These are phyloP conservation scores for Spinacia oleracea DNA, from an alignment of 179 eudicot genomes.

Conservation along the genomic window DNA sequence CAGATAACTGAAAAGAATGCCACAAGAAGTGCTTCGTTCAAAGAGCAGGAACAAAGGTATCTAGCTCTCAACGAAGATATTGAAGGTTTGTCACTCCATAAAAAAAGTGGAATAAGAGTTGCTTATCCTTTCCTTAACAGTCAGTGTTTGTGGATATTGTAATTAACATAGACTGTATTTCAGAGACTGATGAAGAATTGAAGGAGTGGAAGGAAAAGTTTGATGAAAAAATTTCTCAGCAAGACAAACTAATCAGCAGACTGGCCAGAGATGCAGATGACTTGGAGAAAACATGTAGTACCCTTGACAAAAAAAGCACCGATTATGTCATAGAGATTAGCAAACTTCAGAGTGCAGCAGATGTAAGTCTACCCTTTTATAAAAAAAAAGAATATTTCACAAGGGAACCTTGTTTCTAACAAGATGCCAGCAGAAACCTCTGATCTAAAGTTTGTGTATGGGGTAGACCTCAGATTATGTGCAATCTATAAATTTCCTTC, in stretches of 20 bases:
- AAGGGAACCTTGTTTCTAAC: background rate
- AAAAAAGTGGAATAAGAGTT: no score
- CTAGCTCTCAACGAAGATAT: slow-evolving; percentile 63
- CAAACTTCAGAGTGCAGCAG: slow-evolving; percentile 78
- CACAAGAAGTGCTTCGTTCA: slow-evolving; percentile 56
- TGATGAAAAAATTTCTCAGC: slow-evolving; percentile 51
- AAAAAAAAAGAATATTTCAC: background rate
- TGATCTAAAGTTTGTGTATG: background rate
- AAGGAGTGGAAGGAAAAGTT: slow-evolving; percentile 72
- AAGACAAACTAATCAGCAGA: slow-evolving; percentile 54
- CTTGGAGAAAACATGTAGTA: slow-evolving; percentile 37
- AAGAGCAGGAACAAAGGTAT: slow-evolving; percentile 56
- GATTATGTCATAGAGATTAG: slow-evolving; percentile 49
- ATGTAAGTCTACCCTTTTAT: slow-evolving; percentile 39
- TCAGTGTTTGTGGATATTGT: background rate
- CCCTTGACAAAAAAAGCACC: slow-evolving; percentile 31
- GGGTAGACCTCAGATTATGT: no score
- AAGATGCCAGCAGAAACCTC: background rate
- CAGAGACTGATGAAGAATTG: slow-evolving; percentile 89
- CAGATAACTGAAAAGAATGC: slow-evolving; percentile 65
- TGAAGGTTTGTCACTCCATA: slow-evolving; percentile 50
- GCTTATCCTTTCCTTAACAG: background rate
- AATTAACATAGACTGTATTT: slow-evolving; percentile 19
- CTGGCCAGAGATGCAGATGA: slow-evolving; percentile 63
- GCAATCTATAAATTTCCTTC: background rate